These are phyloP conservation scores for Lasiodiplodia citricola DNA, from an alignment of 2,329 filamentous ascomycete genomes.

Conservation along the genomic window DNA sequence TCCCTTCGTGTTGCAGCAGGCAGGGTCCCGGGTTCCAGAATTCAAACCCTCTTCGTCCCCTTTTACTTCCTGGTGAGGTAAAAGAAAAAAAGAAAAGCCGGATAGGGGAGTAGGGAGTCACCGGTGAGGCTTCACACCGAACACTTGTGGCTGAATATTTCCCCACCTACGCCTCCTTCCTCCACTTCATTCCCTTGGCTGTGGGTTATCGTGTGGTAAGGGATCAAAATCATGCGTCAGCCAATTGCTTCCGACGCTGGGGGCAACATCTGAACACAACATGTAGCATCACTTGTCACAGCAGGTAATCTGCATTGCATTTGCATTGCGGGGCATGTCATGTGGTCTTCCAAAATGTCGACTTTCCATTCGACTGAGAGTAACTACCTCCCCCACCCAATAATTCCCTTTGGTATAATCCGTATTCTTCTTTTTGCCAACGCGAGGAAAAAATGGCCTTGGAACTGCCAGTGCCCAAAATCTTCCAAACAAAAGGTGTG, in stretches of 20 bases:
- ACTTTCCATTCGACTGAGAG: constrained; percentile 20
- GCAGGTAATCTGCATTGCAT: constrained; percentile 4
- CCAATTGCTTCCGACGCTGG: neutral
- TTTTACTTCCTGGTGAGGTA: neutral
- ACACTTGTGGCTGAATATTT: constrained; percentile 4
- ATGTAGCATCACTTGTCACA: constrained; percentile 22
- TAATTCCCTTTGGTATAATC: constrained; percentile 23
- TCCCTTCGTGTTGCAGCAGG: constrained; percentile 5
- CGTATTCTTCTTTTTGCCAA: constrained; percentile 22
- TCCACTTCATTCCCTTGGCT: constrained; percentile 1
- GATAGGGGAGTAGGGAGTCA: neutral
- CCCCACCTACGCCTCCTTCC: neutral
- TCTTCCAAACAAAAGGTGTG: constrained; percentile 18
- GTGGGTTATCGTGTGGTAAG: neutral
- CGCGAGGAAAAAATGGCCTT: neutral
- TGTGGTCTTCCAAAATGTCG: constrained; percentile 17
- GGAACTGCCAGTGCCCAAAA: constrained; percentile 2
- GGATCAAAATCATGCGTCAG: constrained; percentile 2
- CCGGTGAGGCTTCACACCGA: neutral
- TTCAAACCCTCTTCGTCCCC: neutral
- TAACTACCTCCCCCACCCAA: constrained; percentile 21
- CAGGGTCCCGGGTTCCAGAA: neutral
- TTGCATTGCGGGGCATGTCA: constrained; percentile 9
- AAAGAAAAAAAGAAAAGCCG: neutral
- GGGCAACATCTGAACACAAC: constrained; percentile 13